Base-by-base conservation (phyloP, 768 basidiomycete genomes). In the Mycena metata region DNA sequence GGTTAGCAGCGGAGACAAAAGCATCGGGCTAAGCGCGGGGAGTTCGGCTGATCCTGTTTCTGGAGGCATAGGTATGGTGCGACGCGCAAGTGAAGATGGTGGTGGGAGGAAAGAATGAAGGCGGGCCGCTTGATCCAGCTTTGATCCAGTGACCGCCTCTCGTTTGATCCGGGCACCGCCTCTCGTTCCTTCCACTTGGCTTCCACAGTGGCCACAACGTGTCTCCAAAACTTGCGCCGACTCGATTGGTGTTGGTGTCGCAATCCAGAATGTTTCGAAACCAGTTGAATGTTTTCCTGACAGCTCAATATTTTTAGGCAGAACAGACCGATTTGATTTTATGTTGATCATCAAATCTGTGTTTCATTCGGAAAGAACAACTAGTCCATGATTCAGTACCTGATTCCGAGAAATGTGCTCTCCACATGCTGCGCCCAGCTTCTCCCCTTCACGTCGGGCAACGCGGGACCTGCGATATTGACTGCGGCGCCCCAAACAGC, bases 391-490 rank as follows among this genome's bases (percentile, higher is more conserved):
- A 59, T 23, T 59, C 58, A 36, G 47, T 47, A 24, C n/a, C 45
- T 59, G 47, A 59, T 46, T 59, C 56, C 56, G 39, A 57, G 15
- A 57, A 57, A 42, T 30, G 56, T 19, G 42, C 23, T 45, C 56
- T 57, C 56, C 42, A 57, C 41, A 57, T 45, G 26, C 39, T 57
- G 56, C 54, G 35, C 17, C 54, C 54, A 55, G 54, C 54, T 57
- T 23, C 58, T 59, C 58, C 45, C 46, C 58, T 47, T 59, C 58
- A 59, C 58, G 43, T 57, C 56, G 56, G 19, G 58, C 58, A 59
- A 59, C 45, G 58, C 26, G 58, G 45, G 45, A 36, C 58, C 45
- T 59, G 58, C 45, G 58, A 59, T 46, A 59, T 59, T 59, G 58
- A 47, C 45, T 59, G 30, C 45, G 58, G 24, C 16, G 21, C 33